Evolutionary conservation across 1,284 basidiomycete genomes (phyloP), one percentile per base, ranked within the genome.

Genomic region (Ganoderma sp.): DNA sequence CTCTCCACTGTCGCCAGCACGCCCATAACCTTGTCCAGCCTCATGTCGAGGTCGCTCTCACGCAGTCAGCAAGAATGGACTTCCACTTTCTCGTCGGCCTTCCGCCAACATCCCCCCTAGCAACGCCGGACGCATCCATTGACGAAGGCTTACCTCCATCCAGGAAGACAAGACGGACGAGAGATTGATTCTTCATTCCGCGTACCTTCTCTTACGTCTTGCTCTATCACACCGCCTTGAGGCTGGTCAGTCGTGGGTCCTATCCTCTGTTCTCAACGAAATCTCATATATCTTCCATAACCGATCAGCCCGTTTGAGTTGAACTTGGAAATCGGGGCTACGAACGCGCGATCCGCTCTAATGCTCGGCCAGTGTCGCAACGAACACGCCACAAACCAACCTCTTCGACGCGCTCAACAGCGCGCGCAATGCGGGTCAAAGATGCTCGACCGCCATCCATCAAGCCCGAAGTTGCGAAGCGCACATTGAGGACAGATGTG

Each of bases 41-140:
- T 56, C 62, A 56, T 63, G 62, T 32, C 34, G 34, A 25, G 34
- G n/a, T 15, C 25, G 43, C 52, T 68, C 67, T 54, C 70, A 67
- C 67, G 66, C 70, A 43, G 64, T 65, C 66, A 50, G 52, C 66
- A 61, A 66, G 67, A n/a, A 65, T 65, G 37, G n/a, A 41, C 54
- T 54, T 48, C 57, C 22, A 39, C n/a, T 45, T 59, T 62, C 41
- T 19, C 19, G 34, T 41, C n/a, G 34, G 39, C 42, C 45, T 60
- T 67, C 64, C 56, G 12, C 65, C 58, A 66, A 69, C 65, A 64
- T 22, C 59, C 25, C 56, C 66, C 71, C 61, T 72, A 60, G 71
- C 68, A 68, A 72, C 56, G 34, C 37, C 19, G 17, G 14, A 19
- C n/a, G 19, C 56, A 39, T 39, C 56, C 56, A 9, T 34, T 19